Conservation (phyloP, 768 basidiomycete genomes). For the Galerina marginata region DNA sequence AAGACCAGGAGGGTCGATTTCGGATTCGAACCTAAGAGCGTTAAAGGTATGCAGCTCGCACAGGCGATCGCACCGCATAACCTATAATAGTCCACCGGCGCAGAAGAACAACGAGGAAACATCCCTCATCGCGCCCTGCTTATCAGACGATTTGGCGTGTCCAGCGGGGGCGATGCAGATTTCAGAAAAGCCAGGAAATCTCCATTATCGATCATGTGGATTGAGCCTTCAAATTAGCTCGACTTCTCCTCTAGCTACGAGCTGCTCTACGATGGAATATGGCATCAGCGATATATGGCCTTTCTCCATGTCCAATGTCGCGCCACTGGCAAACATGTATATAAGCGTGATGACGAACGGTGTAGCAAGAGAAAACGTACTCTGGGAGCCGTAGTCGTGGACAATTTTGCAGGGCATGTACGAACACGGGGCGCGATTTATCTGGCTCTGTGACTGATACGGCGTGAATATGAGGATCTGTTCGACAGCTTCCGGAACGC, state of each 20-base stretch:
- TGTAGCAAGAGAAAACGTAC: conserved; percentile 44
- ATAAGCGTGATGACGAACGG: background rate
- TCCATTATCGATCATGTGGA: too few species aligned
- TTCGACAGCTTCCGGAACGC: conserved; percentile 1
- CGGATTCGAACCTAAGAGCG: too few species aligned
- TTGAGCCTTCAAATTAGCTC: conserved; percentile 63
- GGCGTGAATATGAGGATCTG: background rate
- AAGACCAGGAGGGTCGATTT: too few species aligned
- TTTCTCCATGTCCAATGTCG: conserved; percentile 73
- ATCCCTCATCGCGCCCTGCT: too few species aligned
- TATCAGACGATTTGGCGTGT: too few species aligned
- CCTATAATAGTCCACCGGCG: too few species aligned
- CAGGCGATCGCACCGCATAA: too few species aligned
- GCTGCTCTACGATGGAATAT: conserved; percentile 76
- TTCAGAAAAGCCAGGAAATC: too few species aligned
- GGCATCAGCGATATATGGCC: conserved; percentile 84
- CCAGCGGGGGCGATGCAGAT: too few species aligned
- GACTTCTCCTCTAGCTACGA: conserved; percentile 73
- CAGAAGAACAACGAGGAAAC: too few species aligned
- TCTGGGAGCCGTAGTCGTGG: conserved; percentile 71
- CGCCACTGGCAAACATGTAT: conserved; percentile 52
- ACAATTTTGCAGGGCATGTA: conserved; percentile 76
- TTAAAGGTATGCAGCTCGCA: too few species aligned
- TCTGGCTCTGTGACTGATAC: conserved; percentile 78
- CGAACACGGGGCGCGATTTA: conserved; percentile 77